These are phyloP conservation scores for Globisporangium alternatum DNA, from an alignment of 352 stramenopile genomes.

Conservation along the genomic window DNA sequence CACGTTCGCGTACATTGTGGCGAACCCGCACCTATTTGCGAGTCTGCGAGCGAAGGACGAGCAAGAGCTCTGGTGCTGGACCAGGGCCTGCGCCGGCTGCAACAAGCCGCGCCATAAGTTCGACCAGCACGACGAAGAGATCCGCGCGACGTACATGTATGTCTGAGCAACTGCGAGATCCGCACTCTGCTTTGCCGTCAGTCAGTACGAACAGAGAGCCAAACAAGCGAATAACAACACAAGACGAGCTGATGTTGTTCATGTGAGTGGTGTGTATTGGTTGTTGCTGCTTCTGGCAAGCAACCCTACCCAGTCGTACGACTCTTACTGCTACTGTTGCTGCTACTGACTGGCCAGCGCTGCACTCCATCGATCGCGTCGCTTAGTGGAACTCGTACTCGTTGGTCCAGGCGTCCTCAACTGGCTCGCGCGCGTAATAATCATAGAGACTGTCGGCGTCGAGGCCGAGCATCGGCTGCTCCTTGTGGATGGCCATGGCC, in stretches of 20 bases:
- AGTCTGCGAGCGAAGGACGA: neutral
- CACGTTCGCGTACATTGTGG: neutral
- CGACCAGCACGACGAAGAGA: neutral
- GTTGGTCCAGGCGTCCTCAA: conserved; percentile 93
- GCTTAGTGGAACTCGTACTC: conserved; percentile 95
- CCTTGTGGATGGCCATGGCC: conserved; percentile 91
- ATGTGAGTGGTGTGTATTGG: no score
- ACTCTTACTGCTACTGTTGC: neutral
- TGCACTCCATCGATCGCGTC: neutral
- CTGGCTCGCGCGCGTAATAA: conserved; percentile 94
- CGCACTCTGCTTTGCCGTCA: no score
- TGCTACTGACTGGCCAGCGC: neutral
- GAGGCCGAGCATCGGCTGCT: conserved; percentile 90
- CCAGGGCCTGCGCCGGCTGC: neutral
- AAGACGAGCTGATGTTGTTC: no score
- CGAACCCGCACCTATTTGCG: neutral
- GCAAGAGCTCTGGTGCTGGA: conserved; percentile 1
- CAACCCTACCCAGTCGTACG: no score
- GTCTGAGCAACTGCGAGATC: neutral
- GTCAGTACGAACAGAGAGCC: no score
- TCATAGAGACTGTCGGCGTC: conserved; percentile 96
- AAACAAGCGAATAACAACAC: no score
- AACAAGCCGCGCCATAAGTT: conserved; percentile 3
- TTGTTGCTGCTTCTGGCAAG: no score
- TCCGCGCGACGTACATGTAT: neutral